phyloP scores from a whole-genome alignment of 345 rosid genomes.

The Reutealis trisperma region DNA sequence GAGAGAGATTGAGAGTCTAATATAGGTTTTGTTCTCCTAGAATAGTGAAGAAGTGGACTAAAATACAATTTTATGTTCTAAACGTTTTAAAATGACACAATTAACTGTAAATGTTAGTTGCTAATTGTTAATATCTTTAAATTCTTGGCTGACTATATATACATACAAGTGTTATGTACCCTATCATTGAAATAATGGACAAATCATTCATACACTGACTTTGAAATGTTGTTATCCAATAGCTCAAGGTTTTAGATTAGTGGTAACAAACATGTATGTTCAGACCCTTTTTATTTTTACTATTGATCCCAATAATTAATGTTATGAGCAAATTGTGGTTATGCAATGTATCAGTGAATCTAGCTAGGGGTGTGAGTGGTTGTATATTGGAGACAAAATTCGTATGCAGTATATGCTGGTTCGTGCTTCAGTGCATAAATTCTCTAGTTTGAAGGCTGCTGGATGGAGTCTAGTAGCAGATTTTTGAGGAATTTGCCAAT shows the following conservation, averaged over 20 bases:
- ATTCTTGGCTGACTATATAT: too few species aligned
- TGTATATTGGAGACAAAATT: not conserved
- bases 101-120: not conserved
- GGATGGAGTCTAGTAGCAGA: not conserved
- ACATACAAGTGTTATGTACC: too few species aligned
- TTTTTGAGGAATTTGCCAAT: not conserved
- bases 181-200: too few species aligned
- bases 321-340: not conserved
- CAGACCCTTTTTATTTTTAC: not conserved
- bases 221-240: not conserved
- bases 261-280: not conserved
- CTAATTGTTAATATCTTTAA: not conserved
- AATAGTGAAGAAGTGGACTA: too few species aligned
- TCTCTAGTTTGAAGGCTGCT: not conserved
- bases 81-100: too few species aligned
- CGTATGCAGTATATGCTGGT: too few species aligned
- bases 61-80: too few species aligned
- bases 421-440: not conserved
- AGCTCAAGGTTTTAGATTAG: not conserved
- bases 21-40: too few species aligned
- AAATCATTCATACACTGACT: too few species aligned
- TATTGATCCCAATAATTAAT: not conserved
- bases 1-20: too few species aligned
- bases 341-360: conserved; percentile 1
- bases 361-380: not conserved